phyloP scores from a whole-genome alignment of 148 eudicot species.

The Silene uniflora region DNA sequence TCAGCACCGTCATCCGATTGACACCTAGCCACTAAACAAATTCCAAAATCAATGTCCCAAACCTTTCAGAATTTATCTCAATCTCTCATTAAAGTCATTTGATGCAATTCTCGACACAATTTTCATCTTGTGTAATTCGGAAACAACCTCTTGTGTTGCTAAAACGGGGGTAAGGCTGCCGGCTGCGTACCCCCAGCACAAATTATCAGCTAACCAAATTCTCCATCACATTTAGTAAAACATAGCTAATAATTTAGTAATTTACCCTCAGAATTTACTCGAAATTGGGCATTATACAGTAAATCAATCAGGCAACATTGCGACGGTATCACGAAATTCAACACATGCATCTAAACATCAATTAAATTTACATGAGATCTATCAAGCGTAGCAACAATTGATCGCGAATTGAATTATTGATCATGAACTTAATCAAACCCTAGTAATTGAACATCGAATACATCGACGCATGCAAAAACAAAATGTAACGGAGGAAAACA shows the following conservation, averaged over 20 bases:
- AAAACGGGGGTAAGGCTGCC: too few relatives aligned
- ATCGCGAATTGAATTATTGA: background rate
- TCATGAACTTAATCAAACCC: too few relatives aligned
- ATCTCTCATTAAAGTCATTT: background rate
- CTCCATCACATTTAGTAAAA: background rate
- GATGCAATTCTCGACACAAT: too few relatives aligned
- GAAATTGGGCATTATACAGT: background rate
- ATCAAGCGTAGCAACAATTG: background rate
- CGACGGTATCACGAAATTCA: background rate
- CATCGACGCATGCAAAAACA: background rate
- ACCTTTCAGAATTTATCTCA: background rate
- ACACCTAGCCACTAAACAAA: slow-evolving; percentile 55
- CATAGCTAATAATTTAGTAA: background rate
- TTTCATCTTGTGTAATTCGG: too few relatives aligned
- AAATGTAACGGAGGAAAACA: background rate
- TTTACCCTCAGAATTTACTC: background rate
- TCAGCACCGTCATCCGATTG: slow-evolving; percentile 46
- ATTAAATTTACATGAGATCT: background rate
- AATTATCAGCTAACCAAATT: background rate
- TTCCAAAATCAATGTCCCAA: slow-evolving; percentile 1
- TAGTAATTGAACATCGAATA: too few relatives aligned
- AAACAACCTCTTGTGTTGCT: too few relatives aligned
- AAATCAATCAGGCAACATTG: background rate
- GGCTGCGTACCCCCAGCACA: too few relatives aligned
- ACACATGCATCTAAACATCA: background rate